Base-by-base conservation (phyloP, 2,329 filamentous ascomycete genomes). In the Pseudocercospora macadamiae region DNA sequence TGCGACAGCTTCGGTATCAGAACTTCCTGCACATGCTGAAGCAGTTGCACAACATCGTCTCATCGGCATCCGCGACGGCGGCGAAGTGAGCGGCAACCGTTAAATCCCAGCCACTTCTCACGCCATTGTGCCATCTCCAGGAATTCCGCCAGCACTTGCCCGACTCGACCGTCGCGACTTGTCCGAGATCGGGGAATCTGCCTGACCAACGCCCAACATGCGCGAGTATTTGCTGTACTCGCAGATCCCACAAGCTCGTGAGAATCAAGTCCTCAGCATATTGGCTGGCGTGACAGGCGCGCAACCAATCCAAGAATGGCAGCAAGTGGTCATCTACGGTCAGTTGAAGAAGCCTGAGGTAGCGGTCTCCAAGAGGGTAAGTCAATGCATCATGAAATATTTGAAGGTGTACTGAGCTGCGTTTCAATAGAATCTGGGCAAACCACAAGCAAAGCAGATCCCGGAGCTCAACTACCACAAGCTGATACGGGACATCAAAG, bases 181-280 rank as follows among this genome's bases (percentile, higher is more conserved):
- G 21, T 52, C 53, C 57, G 57, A 60, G 16, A 47, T 51, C 57
- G 57, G 57, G 45, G 30, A 18, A 28, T n/a, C n/a, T n/a, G n/a
- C n/a, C n/a, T n/a, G n/a, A n/a, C n/a, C n/a, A n/a, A n/a, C n/a
- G 23, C 3, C 39, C 56, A 64, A 63, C 59, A 87, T 87, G 85
- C 84, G 87, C 73, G 85, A 87, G 76, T 78, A 86, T 65, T 75
- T 85, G 48, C 79, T 88, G 45, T 86, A 83, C 74, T 84, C 82
- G 66, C 81, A 84, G 68, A 79, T 88, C 56, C 79, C 84, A 8
- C 71, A 74, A 30, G 73, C 79, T 36, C 83, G 85, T 67, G 83
- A 86, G 76, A 76, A 82, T 69, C 84, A 85, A 71, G 78, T 86
- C 16, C 75, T 87, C 54, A 82, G 84, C 68, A 83, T 88, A 66